phyloP scores from a whole-genome alignment of 441 rosid species.

The Adansonia grandidieri region DNA sequence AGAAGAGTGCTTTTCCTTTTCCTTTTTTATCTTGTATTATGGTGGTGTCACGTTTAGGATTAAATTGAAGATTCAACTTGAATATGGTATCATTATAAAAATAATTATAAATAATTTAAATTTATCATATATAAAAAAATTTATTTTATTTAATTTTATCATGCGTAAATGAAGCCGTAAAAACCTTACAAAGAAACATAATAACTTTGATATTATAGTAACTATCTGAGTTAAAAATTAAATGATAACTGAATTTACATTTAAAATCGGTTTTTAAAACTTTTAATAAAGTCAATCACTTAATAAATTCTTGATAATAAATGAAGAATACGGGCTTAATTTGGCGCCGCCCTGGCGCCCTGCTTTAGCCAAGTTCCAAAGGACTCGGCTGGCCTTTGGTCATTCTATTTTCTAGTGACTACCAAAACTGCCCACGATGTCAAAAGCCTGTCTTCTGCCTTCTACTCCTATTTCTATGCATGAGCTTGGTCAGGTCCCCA shows the following conservation, averaged over 20 bases:
- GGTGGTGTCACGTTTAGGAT: too few relatives aligned
- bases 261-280: too few relatives aligned
- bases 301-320: too few relatives aligned
- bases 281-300: too few relatives aligned
- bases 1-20: neutral
- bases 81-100: neutral
- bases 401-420: neutral
- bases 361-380: slow-evolving; percentile 4
- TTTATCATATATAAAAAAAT: neutral
- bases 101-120: neutral
- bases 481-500: neutral
- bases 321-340: neutral
- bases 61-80: too few relatives aligned
- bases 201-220: too few relatives aligned
- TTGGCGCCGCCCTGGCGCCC: neutral
- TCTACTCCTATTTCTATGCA: neutral
- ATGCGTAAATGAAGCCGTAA: too few relatives aligned
- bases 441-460: neutral
- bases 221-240: too few relatives aligned
- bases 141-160: too few relatives aligned
- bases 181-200: too few relatives aligned
- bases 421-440: neutral
- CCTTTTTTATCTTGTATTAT: too few relatives aligned
- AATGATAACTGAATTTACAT: too few relatives aligned
- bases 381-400: slow-evolving; percentile 1